These are phyloP conservation scores for Chlorencoelia australis DNA, from an alignment of 2,329 filamentous ascomycete genomes.

Conservation along the genomic window DNA sequence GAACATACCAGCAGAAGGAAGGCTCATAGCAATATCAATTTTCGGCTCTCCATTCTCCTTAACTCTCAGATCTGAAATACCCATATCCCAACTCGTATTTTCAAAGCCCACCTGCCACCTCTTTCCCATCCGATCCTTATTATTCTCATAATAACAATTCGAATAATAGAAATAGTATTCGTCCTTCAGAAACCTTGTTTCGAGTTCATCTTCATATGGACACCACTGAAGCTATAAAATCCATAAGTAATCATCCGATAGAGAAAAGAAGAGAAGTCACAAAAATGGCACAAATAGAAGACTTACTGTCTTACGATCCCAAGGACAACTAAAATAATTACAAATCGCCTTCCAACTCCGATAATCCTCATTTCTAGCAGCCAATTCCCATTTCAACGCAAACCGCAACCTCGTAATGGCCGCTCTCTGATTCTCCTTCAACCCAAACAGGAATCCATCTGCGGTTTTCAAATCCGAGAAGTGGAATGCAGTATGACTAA, in stretches of 20 bases:
- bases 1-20: not conserved
- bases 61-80: constrained; percentile 12
- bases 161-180: constrained; percentile 17
- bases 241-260: not conserved
- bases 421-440: constrained; percentile 9
- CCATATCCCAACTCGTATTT: constrained; percentile 12
- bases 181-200: constrained; percentile 1
- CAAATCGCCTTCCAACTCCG: constrained; percentile 9
- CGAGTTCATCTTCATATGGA: not conserved
- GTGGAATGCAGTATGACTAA: constrained; percentile 14
- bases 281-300: too few species aligned
- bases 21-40: constrained; percentile 3
- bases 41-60: constrained; percentile 2
- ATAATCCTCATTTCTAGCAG: not conserved
- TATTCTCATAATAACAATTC: constrained; percentile 12
- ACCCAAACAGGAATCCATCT: constrained; percentile 12
- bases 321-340: constrained; percentile 18
- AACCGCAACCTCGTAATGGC: constrained; percentile 15
- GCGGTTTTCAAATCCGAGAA: constrained; percentile 12
- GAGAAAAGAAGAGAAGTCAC: not conserved
- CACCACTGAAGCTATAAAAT: constrained; percentile 11
- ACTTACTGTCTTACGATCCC: constrained; percentile 14
- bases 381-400: constrained; percentile 5
- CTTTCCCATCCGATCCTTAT: constrained; percentile 11
- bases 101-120: constrained; percentile 13